Evolutionary conservation across 2,329 filamentous ascomycete species (phyloP).

Genomic region (Chalaropsis ovoidea): DNA sequence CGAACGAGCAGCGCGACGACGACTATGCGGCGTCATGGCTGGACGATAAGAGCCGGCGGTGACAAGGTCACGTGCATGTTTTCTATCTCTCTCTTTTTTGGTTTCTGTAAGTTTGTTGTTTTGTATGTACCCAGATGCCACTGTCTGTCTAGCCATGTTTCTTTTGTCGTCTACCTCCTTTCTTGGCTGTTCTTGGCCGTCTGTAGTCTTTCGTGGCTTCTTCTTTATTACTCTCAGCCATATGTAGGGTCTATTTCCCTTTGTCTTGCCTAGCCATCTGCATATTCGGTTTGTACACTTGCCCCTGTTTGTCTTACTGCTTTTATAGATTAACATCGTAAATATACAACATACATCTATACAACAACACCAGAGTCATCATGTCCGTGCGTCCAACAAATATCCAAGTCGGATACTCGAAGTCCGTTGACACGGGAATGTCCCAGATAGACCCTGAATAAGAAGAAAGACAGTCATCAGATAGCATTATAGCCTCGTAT

Average conservation of each 20-base stretch:
- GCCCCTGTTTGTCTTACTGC: too few species aligned
- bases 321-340: too few species aligned
- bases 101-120: slow-evolving; percentile 15
- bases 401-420: too few species aligned
- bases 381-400: too few species aligned
- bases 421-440: too few species aligned
- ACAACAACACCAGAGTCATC: too few species aligned
- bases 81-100: not conserved
- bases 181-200: not conserved
- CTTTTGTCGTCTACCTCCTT: not conserved
- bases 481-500: slow-evolving; percentile 1
- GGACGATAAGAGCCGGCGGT: not conserved
- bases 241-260: not conserved
- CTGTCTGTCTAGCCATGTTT: slow-evolving; percentile 1
- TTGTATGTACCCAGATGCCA: slow-evolving; percentile 7
- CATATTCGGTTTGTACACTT: too few species aligned
- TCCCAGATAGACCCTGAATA: not conserved
- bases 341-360: too few species aligned
- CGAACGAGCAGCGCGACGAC: slow-evolving; percentile 18
- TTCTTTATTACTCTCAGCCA: not conserved
- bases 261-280: too few species aligned
- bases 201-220: not conserved
- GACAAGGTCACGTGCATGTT: not conserved
- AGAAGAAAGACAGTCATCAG: not conserved
- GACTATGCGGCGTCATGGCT: slow-evolving; percentile 13